Base-by-base conservation (phyloP, 1,139 yeast genomes). In the Pichia sp. region DNA sequence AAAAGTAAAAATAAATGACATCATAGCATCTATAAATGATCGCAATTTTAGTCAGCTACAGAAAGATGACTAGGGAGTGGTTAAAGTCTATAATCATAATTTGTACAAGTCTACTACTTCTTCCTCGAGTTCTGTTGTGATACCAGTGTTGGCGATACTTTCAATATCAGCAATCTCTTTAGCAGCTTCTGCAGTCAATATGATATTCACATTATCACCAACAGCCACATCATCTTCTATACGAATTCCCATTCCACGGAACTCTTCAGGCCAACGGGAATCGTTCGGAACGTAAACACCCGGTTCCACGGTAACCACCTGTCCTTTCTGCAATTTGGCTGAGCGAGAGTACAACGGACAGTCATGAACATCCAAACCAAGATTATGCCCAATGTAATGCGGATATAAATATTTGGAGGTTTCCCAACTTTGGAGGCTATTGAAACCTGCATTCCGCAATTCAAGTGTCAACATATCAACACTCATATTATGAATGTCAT, bases 361-460 rank as follows among this genome's bases (percentile, higher is more conserved):
- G 58, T 89, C 97, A 62, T 89, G 97, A 28, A 89, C 84, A 54
- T 91, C 98, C 35, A 93, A 64, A 0, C 99, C 99, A 37, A 93
- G 67, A 56, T 91, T 91, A 59, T 93, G 99, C 3, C 98, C 98
- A 49, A 93, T 80, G 55, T 85, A 88, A 61, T 93, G 99, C 0
- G 97, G 97, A 56, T 89, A 93, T 31, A 91, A 64, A 30, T 62
- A 57, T 41, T 74, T 64, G 28, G 76, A 62, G 6, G 80, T 71
- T 37, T 79, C 81, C 56, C 69, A 61, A 28, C 65, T 66, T 28
- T 71, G 67, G 17, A 79, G 58, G 20, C 66, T 59, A 5, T 65
- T 55, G 51, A 89, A 77, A 0, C 96, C 96, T 36, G 83, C 71
- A 50, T 84, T 81, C 44, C 71, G 69, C 46, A 93, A 67, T 50